Evolutionary conservation across 169 alveolate species (phyloP), one percentile per base, ranked within the genome.

Genomic region (Plasmodium relictum): DNA sequence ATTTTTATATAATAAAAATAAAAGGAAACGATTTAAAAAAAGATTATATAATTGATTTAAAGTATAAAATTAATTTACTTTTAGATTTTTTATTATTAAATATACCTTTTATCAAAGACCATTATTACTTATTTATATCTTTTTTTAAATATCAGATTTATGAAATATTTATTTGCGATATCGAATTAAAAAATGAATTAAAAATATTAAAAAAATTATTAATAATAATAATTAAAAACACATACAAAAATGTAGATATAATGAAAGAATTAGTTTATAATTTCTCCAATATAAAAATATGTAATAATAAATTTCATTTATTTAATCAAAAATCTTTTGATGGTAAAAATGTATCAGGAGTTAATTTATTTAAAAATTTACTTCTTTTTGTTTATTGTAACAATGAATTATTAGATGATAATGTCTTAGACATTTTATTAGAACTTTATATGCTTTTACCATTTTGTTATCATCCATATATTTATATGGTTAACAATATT

Each of bases 391-490:
- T 31, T n/a, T 72, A 68, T n/a, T 7, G 3, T 12, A 83, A 83
- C 56, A 62, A 50, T 20, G 52, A 69, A 31, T 16, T 83, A 44
- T 44, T 83, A 39, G 26, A 54, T 31, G 85, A 83, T 24, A 83
- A 83, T 71, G 72, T 68, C 10, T 2, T 83, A 20, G 45, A 68
- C n/a, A 37, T 68, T 14, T 45, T 83, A 37, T 6, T 69, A 44
- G 83, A 68, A 22, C 5, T 45, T 2, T 83, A 83, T 59, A 8
- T 83, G 14, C 68, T 68, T 59, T 26, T 83, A 20, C 70, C 91
- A 41, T 41, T 83, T 31, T 18, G 16, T 16, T 69, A 68, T 83
- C 91, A 83, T 59, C 91, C 91, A 10, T 83, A 83, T 68, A 71
- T 83, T 9, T 83, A 83, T 31, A 10, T n/a, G 16, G 73, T 63